phyloP scores from a whole-genome alignment of 306 rosid genomes.

The Pyrus bretschneideri region DNA sequence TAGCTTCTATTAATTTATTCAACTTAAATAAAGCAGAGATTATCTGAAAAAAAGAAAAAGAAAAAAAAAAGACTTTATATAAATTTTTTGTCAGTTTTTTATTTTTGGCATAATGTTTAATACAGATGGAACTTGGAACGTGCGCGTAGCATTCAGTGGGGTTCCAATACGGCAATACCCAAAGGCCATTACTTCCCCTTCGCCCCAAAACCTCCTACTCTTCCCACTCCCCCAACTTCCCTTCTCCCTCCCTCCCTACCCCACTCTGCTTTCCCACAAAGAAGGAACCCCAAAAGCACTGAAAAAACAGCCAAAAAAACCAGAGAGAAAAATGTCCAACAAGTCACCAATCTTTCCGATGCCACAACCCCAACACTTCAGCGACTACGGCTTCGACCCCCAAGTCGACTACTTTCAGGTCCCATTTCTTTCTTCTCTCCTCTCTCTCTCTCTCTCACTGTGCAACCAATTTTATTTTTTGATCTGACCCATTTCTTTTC shows the following conservation, averaged over 20 bases:
- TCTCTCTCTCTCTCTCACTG: not conserved
- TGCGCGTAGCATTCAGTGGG: slow-evolving; percentile 29
- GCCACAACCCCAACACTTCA: slow-evolving; percentile 80
- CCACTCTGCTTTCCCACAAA: not conserved
- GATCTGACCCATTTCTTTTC: not conserved
- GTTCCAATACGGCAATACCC: slow-evolving; percentile 24
- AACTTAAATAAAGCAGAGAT: too few species aligned
- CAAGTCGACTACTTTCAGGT: slow-evolving; percentile 91
- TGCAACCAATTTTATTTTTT: not conserved
- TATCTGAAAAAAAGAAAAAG: too few species aligned
- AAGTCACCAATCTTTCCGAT: slow-evolving; percentile 78
- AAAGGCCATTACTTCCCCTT: slow-evolving; percentile 11
- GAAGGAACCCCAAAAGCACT: not conserved
- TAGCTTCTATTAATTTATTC: too few species aligned
- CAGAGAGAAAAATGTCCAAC: slow-evolving; percentile 38
- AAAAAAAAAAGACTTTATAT: too few species aligned
- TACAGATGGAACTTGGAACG: slow-evolving; percentile 3
- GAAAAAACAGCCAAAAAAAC: not conserved
- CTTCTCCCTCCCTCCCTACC: not conserved
- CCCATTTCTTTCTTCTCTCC: not conserved
- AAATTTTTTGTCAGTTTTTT: too few species aligned
- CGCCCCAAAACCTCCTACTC: slow-evolving; percentile 18
- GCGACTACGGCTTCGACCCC: slow-evolving; percentile 96
- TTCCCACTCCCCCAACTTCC: not conserved
- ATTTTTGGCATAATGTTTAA: too few species aligned